These are phyloP conservation scores for Podaxis sp. DNA, from an alignment of 768 basidiomycete species.

Conservation along the genomic window DNA sequence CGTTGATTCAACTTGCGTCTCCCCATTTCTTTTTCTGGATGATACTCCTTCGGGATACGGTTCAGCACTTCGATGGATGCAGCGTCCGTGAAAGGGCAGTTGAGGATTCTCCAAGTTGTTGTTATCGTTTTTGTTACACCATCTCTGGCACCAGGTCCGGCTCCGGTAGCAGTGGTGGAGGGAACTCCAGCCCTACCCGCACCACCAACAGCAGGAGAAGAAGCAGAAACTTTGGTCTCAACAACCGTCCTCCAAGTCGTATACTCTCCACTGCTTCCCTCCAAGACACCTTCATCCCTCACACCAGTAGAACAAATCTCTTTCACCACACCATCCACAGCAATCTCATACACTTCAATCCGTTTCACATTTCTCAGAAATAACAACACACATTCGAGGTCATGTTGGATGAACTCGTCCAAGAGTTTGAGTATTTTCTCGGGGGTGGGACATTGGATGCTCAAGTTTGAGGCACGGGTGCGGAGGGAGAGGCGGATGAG, in stretches of 20 bases:
- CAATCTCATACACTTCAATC: conserved; percentile 35
- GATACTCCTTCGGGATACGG: not conserved
- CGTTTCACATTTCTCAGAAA: conserved; percentile 35
- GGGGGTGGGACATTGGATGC: conserved; percentile 22
- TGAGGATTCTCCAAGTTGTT: conserved; percentile 3
- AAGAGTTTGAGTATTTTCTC: conserved; percentile 32
- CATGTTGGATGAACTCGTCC: conserved; percentile 31
- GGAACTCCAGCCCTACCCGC: not conserved
- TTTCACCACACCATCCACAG: conserved; percentile 16
- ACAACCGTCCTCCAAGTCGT: not conserved
- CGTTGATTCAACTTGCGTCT: not conserved
- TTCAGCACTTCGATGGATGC: not conserved
- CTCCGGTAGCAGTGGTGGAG: not conserved
- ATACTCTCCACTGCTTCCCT: not conserved
- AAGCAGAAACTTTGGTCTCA: not conserved
- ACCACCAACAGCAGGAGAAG: not conserved
- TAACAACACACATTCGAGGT: conserved; percentile 33
- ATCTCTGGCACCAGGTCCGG: not conserved
- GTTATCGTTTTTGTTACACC: not conserved
- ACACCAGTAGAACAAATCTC: not conserved
- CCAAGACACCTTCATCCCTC: too few species aligned
- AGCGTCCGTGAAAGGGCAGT: not conserved
- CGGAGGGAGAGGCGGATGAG: conserved; percentile 45
- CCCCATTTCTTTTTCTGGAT: conserved; percentile 5
- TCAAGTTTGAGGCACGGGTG: conserved; percentile 25